A percentile compares a stretch with the other conserved stretches of the same genome.
Evolutionary conservation across 78 protist genomes (phyloP).

Genomic region (Pelomyxa schiedti): DNA sequence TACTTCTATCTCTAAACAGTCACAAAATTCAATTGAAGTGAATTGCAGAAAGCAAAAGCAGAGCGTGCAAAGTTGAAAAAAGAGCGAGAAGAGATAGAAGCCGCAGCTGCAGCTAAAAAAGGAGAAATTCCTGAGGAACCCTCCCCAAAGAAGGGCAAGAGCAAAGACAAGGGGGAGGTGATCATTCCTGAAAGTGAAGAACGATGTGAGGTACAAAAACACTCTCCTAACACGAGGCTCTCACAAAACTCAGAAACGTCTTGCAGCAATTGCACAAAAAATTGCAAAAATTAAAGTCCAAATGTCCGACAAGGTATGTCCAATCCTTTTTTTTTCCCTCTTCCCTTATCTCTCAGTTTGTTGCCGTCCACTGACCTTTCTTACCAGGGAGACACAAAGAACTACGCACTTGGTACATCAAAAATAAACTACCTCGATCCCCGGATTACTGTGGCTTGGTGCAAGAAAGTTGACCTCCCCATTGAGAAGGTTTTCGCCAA

Average conservation of each 20-base stretch:
- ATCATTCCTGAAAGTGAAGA: neutral
- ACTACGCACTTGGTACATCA: constrained; percentile 86
- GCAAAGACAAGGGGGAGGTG: neutral
- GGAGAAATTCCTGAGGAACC: neutral
- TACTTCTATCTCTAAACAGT: too few species aligned
- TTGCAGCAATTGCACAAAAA: neutral
- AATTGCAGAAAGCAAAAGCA: too few species aligned
- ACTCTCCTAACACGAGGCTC: neutral
- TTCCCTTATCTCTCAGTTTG: neutral
- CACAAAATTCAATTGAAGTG: too few species aligned
- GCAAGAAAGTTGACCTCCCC: constrained; percentile 64
- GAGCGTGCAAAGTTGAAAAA: neutral
- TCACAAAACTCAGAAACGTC: neutral
- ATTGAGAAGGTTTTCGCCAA: constrained; percentile 58
- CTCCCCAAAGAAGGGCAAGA: constrained; percentile 7
- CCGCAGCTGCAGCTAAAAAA: constrained; percentile 3
- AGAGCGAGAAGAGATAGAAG: constrained; percentile 2
- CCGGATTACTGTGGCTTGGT: constrained; percentile 95
- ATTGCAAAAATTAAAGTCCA: neutral
- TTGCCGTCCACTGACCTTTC: neutral
- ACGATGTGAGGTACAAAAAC: neutral
- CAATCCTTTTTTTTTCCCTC: neutral
- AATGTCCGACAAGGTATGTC: constrained; percentile 7
- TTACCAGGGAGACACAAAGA: constrained; percentile 54
- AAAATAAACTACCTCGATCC: constrained; percentile 98